A percentile compares a stretch with the other conserved stretches of the same genome.
These are phyloP conservation scores for Geranomyces variabilis DNA, from an alignment of 192 early-diverging fungal genomes.

Conservation along the genomic window DNA sequence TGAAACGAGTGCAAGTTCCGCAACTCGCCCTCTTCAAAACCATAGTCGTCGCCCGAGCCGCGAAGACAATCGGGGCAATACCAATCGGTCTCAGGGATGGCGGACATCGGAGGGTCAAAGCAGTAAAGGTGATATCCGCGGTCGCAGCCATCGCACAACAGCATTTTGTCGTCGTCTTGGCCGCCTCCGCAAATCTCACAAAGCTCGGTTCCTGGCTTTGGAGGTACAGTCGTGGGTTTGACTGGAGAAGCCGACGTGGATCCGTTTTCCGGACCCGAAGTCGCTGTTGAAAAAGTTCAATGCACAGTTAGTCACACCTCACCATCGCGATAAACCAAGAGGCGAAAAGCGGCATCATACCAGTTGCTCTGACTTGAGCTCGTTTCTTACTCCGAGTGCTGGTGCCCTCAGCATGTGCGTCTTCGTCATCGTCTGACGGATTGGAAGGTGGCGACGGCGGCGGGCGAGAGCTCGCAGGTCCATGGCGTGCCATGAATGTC, in stretches of 20 bases:
- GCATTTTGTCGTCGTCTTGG: constrained; percentile 60
- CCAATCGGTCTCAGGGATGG: constrained; percentile 70
- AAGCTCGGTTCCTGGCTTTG: background rate
- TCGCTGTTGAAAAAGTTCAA: background rate
- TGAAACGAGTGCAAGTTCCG: constrained; percentile 78
- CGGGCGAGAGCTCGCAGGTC: background rate
- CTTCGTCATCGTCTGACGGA: background rate
- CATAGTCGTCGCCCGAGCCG: constrained; percentile 79
- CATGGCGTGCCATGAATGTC: constrained; percentile 24
- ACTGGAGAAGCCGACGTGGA: too few species aligned
- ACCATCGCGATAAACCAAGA: too few species aligned
- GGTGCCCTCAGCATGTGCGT: background rate
- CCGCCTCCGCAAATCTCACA: constrained; percentile 50
- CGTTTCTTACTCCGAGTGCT: constrained; percentile 1
- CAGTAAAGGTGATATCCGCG: constrained; percentile 80
- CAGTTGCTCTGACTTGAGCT: background rate
- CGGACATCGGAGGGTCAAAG: constrained; percentile 64
- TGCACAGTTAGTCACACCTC: background rate
- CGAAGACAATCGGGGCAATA: constrained; percentile 81
- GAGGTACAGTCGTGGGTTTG: too few species aligned
- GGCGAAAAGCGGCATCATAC: background rate
- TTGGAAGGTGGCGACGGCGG: background rate
- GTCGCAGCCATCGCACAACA: constrained; percentile 87
- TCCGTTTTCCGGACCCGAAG: background rate
- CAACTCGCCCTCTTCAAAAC: constrained; percentile 81